These are phyloP conservation scores for Cyanidiococcus yangmingshanensis DNA, from an alignment of 23 red algal species.

Conservation along the genomic window DNA sequence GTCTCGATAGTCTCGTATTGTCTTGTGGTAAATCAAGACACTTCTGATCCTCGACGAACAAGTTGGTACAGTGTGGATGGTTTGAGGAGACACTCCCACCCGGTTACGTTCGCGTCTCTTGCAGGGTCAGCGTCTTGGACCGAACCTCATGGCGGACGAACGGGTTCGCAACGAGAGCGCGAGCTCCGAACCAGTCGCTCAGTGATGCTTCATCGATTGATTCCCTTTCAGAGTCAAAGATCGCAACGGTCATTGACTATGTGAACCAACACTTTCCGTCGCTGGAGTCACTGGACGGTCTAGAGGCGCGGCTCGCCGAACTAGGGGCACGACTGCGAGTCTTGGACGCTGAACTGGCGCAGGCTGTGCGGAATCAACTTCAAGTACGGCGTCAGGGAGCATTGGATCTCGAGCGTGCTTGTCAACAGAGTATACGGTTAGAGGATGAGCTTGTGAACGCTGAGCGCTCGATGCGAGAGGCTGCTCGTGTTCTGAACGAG, in stretches of 20 bases:
- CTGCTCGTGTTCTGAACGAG: background rate
- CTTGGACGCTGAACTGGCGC: constrained; percentile 5
- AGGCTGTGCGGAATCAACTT: background rate
- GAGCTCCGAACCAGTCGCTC: too few relatives aligned
- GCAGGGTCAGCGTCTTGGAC: too few relatives aligned
- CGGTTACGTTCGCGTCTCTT: too few relatives aligned
- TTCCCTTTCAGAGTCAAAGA: too few relatives aligned
- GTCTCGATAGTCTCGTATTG: too few relatives aligned
- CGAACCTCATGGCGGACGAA: too few relatives aligned
- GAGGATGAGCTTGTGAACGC: background rate
- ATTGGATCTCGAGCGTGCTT: background rate
- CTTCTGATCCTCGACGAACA: too few relatives aligned
- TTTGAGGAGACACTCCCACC: too few relatives aligned
- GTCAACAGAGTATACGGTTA: background rate
- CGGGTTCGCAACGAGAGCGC: too few relatives aligned
- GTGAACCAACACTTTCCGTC: background rate
- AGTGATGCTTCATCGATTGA: too few relatives aligned
- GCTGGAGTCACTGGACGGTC: background rate
- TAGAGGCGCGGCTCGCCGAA: background rate
- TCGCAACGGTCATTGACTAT: background rate
- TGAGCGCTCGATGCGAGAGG: background rate
- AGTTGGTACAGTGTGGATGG: too few relatives aligned
- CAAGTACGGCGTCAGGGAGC: background rate
- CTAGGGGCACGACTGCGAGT: background rate
- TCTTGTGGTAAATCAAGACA: too few relatives aligned